Evolutionary conservation across 1,284 basidiomycete species (phyloP).

Genomic region (Trichosporon inkin): DNA sequence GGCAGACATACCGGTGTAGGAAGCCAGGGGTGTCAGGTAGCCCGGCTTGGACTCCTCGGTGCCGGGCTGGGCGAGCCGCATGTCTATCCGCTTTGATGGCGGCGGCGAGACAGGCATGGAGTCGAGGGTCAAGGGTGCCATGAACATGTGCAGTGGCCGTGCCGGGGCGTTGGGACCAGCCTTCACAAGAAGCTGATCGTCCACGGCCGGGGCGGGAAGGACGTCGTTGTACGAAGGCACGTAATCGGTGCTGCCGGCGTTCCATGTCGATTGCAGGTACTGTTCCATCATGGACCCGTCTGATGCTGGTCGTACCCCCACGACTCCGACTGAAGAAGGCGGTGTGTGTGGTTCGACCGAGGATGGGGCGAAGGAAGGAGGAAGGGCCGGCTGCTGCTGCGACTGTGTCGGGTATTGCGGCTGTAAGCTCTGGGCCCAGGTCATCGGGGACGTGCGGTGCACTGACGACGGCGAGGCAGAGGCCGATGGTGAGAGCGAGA

Average conservation of each 20-base stretch:
- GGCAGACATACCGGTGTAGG: slow-evolving; percentile 40
- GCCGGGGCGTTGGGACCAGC: slow-evolving; percentile 13
- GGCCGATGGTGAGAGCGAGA: slow-evolving; percentile 20
- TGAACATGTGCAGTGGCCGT: slow-evolving; percentile 17
- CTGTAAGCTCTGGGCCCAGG: slow-evolving; percentile 13
- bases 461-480: slow-evolving; percentile 17
- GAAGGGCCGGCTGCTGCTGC: background rate
- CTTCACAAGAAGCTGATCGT: slow-evolving; percentile 21
- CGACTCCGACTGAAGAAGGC: slow-evolving; percentile 13
- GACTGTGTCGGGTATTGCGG: background rate
- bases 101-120: slow-evolving; percentile 14
- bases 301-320: background rate
- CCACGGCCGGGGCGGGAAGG: slow-evolving; percentile 7
- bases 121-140: slow-evolving; percentile 19
- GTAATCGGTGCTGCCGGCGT: slow-evolving; percentile 10
- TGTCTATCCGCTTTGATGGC: slow-evolving; percentile 31
- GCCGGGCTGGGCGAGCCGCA: slow-evolving; percentile 42
- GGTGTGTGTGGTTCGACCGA: slow-evolving; percentile 22
- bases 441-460: slow-evolving; percentile 22
- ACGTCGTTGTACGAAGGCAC: slow-evolving; percentile 9
- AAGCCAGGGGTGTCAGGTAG: slow-evolving; percentile 39
- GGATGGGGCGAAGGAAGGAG: slow-evolving; percentile 7
- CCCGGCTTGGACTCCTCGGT: slow-evolving; percentile 36
- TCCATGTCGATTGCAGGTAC: slow-evolving; percentile 9
- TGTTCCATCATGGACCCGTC: slow-evolving; percentile 17